Percentiles rank a stretch among this genome's conserved stretches.
Evolutionary conservation across 768 basidiomycete species (phyloP).

Genomic region (Leccinum boreale): DNA sequence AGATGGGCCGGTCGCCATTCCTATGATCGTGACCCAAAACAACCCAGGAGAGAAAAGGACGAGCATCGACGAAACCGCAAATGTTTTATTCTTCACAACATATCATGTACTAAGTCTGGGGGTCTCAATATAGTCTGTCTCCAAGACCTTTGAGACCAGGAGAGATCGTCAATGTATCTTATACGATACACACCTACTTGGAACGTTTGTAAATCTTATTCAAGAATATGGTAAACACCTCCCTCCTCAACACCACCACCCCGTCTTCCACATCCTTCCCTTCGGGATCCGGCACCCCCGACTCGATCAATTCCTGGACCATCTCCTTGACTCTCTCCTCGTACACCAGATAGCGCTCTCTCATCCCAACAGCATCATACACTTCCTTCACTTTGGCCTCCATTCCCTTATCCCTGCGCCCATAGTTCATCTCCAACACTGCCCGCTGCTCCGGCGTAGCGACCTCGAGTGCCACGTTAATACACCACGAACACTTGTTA

Average conservation of each 20-base stretch:
- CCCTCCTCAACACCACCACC: slow-evolving; percentile 43
- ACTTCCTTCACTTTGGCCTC: slow-evolving; percentile 63
- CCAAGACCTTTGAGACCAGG: too few species aligned
- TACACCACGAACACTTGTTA: slow-evolving; percentile 98
- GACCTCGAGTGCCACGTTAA: slow-evolving; percentile 82
- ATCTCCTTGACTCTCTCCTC: slow-evolving; percentile 70
- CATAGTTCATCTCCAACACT: slow-evolving; percentile 64
- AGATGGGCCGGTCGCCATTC: too few species aligned
- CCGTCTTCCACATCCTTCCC: slow-evolving; percentile 4
- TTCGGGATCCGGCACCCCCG: slow-evolving; percentile 42
- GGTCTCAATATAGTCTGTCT: too few species aligned
- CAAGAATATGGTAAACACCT: slow-evolving; percentile 83
- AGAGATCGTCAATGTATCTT: too few species aligned
- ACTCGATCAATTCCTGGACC: slow-evolving; percentile 63
- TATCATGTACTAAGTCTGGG: too few species aligned
- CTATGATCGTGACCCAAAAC: too few species aligned
- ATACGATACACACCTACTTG: slow-evolving; percentile 33
- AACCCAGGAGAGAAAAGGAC: too few species aligned
- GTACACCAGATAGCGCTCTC: slow-evolving; percentile 67
- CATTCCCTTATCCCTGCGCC: slow-evolving; percentile 46
- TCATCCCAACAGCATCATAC: not conserved
- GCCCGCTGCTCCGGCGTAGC: slow-evolving; percentile 53
- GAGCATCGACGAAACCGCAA: too few species aligned
- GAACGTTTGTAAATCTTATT: slow-evolving; percentile 76
- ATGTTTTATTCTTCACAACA: too few species aligned